Evolutionary conservation across 2,329 filamentous ascomycete genomes (phyloP).

Genomic region (Myriosclerotinia duriaeana): DNA sequence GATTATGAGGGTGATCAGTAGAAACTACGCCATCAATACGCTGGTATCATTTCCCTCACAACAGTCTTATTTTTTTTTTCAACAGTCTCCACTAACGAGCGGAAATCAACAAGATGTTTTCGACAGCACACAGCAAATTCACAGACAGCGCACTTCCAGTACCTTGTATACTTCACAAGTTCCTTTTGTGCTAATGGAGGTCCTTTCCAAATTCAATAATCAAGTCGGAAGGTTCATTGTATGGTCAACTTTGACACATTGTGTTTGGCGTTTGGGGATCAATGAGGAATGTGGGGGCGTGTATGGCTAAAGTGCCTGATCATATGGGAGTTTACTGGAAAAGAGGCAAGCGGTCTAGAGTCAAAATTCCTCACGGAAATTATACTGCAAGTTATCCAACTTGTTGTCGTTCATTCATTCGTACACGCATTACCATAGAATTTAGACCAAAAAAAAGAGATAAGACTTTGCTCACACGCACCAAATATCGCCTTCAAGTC

Average conservation of each 20-base stretch:
- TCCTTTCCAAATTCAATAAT: neutral
- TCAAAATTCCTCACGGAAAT: neutral
- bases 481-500: neutral
- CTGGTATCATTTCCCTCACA: neutral
- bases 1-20: neutral
- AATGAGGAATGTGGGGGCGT: neutral
- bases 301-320: too few relatives aligned
- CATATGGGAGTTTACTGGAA: neutral
- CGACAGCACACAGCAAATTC: neutral
- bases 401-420: neutral
- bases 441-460: neutral
- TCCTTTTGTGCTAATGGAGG: neutral
- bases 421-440: neutral
- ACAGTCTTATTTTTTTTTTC: neutral
- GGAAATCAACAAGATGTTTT: neutral
- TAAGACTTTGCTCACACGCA: too few relatives aligned
- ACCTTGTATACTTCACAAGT: neutral
- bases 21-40: neutral
- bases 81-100: neutral
- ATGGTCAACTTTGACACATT: neutral
- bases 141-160: neutral
- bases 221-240: neutral
- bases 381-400: neutral
- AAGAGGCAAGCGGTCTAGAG: neutral
- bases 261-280: neutral